Evolutionary conservation across 768 basidiomycete species (phyloP).

Genomic region (Leccinum variicolor): DNA sequence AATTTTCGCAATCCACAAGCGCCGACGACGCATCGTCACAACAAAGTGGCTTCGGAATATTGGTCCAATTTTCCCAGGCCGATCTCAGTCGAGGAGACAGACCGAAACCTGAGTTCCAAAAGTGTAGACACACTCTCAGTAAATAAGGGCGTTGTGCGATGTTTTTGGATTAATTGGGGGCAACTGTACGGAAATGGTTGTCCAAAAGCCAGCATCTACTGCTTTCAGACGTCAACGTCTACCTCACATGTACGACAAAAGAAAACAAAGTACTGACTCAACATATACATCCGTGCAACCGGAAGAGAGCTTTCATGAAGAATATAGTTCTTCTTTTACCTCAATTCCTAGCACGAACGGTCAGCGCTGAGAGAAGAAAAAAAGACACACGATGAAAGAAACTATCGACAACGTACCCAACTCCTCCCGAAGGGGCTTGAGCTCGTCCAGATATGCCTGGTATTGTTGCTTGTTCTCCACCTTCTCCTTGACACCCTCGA

Average conservation of each 20-base stretch:
- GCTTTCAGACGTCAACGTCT: slow-evolving; percentile 2
- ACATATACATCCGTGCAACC: slow-evolving; percentile 10
- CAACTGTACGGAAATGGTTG: slow-evolving; percentile 18
- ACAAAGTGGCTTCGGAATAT: neutral
- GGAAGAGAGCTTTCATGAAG: slow-evolving; percentile 31
- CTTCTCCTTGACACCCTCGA: slow-evolving; percentile 96
- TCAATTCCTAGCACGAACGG: slow-evolving; percentile 42
- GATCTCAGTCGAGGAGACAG: neutral
- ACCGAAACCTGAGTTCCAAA: neutral
- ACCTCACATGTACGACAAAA: neutral
- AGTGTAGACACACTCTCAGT: neutral
- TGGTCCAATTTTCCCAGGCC: neutral
- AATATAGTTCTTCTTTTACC: slow-evolving; percentile 64
- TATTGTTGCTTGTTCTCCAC: slow-evolving; percentile 98
- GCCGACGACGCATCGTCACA: neutral
- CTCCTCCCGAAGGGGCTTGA: slow-evolving; percentile 86
- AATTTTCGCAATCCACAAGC: neutral
- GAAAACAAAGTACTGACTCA: slow-evolving; percentile 11
- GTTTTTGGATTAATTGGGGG: slow-evolving; percentile 19
- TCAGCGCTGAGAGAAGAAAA: neutral
- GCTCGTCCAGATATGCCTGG: slow-evolving; percentile 86
- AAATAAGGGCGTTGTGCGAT: neutral
- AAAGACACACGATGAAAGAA: neutral
- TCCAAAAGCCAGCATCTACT: slow-evolving; percentile 28
- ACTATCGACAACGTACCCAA: slow-evolving; percentile 57